Evolutionary conservation across 192 early-diverging fungal species (phyloP), one percentile per base, ranked within the genome.

Genomic region (Mortierella claussenii): DNA sequence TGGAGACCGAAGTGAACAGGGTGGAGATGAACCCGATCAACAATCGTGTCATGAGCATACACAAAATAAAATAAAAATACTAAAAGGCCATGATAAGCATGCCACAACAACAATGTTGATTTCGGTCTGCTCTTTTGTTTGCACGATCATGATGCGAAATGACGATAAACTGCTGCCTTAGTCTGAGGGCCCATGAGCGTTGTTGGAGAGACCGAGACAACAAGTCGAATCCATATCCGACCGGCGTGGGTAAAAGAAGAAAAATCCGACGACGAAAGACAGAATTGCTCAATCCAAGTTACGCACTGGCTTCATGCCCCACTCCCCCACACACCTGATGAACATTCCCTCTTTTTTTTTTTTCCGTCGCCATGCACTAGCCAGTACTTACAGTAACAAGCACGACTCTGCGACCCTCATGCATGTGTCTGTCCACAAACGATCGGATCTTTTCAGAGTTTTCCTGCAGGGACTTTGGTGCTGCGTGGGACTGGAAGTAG

Each of bases 401-500:
- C n/a, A 93, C 96, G n/a, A 97, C 84, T 21, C 86, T 83, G 36
- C 85, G 89, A 26, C 81, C 73, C 36, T 60, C 55, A 6, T 55
- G 61, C 42, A 69, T 47, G 69, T 92, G 90, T 42, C 69, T 47
- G 13, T 64, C 69, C 3, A 94, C 82, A 76, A 94, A 92, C 43
- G 70, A 82, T 27, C 69, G 78, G 1, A 91, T 71, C 40, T 83
- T 83, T 47, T 55, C 58, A 40, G 89, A 90, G 27, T 87, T 84
- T 34, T 84, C 83, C 15, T 81, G 57, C 24, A 95, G 64, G 60
- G 89, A 86, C 33, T 79, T 55, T 32, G 95, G 95, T 13, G 92
- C 80, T 31, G 61, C 71, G 62, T 93, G 87, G 30, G 82, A 84
- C 54, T 85, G 81, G 81, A 96, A 96, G 71, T 91, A 96, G 9